Conservation (phyloP, 2,329 filamentous ascomycete species). For the Rutstroemia sp. region DNA sequence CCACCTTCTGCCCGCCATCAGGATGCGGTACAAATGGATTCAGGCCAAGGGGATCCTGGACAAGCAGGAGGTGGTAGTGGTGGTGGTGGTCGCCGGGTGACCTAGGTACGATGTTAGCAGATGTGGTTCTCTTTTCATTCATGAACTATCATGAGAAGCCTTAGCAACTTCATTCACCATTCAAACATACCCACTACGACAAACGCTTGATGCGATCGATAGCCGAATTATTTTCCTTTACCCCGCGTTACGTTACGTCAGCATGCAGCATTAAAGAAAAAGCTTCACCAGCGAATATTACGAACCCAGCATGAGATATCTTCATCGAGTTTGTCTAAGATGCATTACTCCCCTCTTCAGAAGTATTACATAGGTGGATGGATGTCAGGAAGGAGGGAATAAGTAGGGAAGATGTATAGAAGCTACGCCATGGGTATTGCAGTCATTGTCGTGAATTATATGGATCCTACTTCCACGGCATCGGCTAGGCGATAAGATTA, state of each 20-base stretch:
- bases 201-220: not conserved
- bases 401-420: not conserved
- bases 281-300: not conserved
- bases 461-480: not conserved
- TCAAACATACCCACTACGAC: not conserved
- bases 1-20: not conserved
- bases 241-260: not conserved
- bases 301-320: slow-evolving; percentile 6
- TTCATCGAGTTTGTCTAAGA: not conserved
- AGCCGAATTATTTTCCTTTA: not conserved
- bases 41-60: not conserved
- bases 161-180: not conserved
- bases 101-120: not conserved
- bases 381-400: not conserved
- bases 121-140: not conserved
- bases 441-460: not conserved
- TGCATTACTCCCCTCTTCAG: slow-evolving; percentile 7
- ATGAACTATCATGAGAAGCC: not conserved
- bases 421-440: not conserved
- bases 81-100: slow-evolving; percentile 5
- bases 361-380: not conserved
- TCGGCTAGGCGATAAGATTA: not conserved
- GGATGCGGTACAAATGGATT: not conserved
- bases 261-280: slow-evolving; percentile 4
- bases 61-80: not conserved